Conservation (phyloP, 1,139 yeast species). For the Scheffersomyces segobiensis region DNA sequence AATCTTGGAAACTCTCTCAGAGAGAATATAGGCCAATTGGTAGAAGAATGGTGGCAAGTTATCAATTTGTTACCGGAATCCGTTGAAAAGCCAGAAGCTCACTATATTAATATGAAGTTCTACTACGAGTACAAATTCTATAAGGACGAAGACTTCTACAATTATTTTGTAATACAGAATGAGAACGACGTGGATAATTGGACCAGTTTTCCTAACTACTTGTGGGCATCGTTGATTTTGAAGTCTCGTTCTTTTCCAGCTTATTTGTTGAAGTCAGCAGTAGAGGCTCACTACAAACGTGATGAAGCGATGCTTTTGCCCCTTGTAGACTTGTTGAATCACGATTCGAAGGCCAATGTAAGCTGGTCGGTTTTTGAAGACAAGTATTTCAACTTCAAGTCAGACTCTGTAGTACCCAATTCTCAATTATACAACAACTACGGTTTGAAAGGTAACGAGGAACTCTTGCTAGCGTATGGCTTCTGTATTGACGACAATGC, state of each 20-base stretch:
- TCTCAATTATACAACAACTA: slow-evolving; percentile 72
- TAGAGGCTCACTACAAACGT: slow-evolving; percentile 20
- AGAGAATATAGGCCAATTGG: slow-evolving; percentile 30
- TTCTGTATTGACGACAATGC: slow-evolving; percentile 63
- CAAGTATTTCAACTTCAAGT: slow-evolving; percentile 28
- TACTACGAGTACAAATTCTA: slow-evolving; percentile 50
- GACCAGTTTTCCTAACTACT: slow-evolving; percentile 64
- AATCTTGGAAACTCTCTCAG: slow-evolving; percentile 50
- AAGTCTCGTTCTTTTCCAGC: slow-evolving; percentile 81
- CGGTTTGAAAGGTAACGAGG: slow-evolving; percentile 86
- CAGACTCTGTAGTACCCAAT: slow-evolving; percentile 30
- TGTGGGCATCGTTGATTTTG: slow-evolving; percentile 74
- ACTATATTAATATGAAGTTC: slow-evolving; percentile 45
- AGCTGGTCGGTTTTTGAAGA: slow-evolving; percentile 52
- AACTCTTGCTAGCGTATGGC: slow-evolving; percentile 65
- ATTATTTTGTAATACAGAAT: slow-evolving; percentile 19
- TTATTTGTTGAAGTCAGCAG: slow-evolving; percentile 34
- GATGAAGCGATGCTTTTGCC: slow-evolving; percentile 76
- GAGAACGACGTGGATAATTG: slow-evolving; percentile 40
- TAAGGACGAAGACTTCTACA: slow-evolving; percentile 35
- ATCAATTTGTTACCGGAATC: slow-evolving; percentile 36
- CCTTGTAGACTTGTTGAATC: slow-evolving; percentile 76
- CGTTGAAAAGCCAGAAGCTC: slow-evolving; percentile 32
- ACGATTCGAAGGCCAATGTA: slow-evolving; percentile 60
- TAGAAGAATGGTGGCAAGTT: slow-evolving; percentile 56